These are phyloP conservation scores for Ambrosia artemisiifolia DNA, from an alignment of 129 eudicot genomes.

Conservation along the genomic window DNA sequence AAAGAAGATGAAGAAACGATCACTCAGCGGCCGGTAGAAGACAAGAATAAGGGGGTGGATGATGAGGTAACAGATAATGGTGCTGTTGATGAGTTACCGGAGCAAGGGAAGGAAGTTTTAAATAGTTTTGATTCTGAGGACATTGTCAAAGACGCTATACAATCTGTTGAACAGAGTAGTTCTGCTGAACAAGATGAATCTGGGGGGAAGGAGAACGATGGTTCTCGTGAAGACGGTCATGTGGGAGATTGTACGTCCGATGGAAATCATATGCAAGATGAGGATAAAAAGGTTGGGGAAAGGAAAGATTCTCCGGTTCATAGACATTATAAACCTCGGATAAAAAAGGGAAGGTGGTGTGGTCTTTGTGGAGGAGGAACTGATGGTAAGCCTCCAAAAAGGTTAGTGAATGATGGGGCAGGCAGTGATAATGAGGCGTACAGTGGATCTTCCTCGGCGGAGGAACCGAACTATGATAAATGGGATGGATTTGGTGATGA, in stretches of 20 bases:
- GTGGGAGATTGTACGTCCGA: conserved; percentile 28
- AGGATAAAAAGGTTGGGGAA: conserved; percentile 32
- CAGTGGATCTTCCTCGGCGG: conserved; percentile 85
- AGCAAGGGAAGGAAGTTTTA: conserved; percentile 36
- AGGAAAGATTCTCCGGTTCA: conserved; percentile 26
- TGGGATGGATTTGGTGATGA: conserved; percentile 99
- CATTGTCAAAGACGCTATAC: conserved; percentile 25
- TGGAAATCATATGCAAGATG: conserved; percentile 36
- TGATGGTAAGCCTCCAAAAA: conserved; percentile 92
- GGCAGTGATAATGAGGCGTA: conserved; percentile 87
- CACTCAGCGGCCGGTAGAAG: conserved; percentile 26
- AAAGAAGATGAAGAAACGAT: conserved; percentile 42
- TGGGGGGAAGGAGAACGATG: conserved; percentile 28
- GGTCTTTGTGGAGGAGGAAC: conserved; percentile 94
- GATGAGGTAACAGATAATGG: conserved; percentile 29
- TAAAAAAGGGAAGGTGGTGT: conserved; percentile 83
- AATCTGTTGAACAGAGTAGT: conserved; percentile 29
- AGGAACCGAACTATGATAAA: conserved; percentile 73
- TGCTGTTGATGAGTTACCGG: conserved; percentile 22
- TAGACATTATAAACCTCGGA: conserved; percentile 39
- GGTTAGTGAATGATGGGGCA: conserved; percentile 48
- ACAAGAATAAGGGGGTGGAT: conserved; percentile 29
- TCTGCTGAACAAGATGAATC: conserved; percentile 28
- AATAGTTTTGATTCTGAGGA: conserved; percentile 35
- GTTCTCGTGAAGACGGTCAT: conserved; percentile 25